phyloP scores from a whole-genome alignment of 306 rosid genomes.

The Betula pendula region DNA sequence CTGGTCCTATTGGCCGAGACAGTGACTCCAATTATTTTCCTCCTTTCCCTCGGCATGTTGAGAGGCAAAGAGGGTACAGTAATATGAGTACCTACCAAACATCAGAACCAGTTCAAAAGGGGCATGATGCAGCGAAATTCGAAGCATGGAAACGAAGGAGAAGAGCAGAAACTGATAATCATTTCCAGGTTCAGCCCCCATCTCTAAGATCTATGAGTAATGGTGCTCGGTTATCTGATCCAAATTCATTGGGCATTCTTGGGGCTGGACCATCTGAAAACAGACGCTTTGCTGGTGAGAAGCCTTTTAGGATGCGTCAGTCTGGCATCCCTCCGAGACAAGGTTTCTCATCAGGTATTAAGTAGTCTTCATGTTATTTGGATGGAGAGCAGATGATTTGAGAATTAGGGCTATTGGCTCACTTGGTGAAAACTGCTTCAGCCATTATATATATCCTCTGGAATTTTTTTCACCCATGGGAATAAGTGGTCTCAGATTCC shows the following conservation, averaged over 20 bases:
- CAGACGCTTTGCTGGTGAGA: slow-evolving; percentile 56
- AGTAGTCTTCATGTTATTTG: slow-evolving; percentile 37
- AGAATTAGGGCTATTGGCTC: slow-evolving; percentile 43
- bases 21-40: slow-evolving; percentile 43
- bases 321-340: slow-evolving; percentile 68
- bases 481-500: slow-evolving; percentile 59
- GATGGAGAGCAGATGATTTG: slow-evolving; percentile 38
- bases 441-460: slow-evolving; percentile 66
- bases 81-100: slow-evolving; percentile 43
- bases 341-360: slow-evolving; percentile 54
- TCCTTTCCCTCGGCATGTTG: slow-evolving; percentile 44
- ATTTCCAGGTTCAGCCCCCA: slow-evolving; percentile 58
- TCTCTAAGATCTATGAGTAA: slow-evolving; percentile 59
- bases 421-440: slow-evolving; percentile 39
- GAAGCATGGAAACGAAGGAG: slow-evolving; percentile 94
- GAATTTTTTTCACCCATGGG: slow-evolving; percentile 64
- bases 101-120: slow-evolving; percentile 62
- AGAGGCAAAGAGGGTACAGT: slow-evolving; percentile 65
- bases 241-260: slow-evolving; percentile 83
- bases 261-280: slow-evolving; percentile 93
- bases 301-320: slow-evolving; percentile 66
- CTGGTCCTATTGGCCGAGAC: slow-evolving; percentile 61
- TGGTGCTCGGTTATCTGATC: slow-evolving; percentile 61
- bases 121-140: slow-evolving; percentile 54
- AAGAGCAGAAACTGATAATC: slow-evolving; percentile 63